Percentiles rank a stretch among this genome's conserved stretches.
phyloP scores from a whole-genome alignment of 1,284 basidiomycete genomes.

The Pisolithus thermaeus region DNA sequence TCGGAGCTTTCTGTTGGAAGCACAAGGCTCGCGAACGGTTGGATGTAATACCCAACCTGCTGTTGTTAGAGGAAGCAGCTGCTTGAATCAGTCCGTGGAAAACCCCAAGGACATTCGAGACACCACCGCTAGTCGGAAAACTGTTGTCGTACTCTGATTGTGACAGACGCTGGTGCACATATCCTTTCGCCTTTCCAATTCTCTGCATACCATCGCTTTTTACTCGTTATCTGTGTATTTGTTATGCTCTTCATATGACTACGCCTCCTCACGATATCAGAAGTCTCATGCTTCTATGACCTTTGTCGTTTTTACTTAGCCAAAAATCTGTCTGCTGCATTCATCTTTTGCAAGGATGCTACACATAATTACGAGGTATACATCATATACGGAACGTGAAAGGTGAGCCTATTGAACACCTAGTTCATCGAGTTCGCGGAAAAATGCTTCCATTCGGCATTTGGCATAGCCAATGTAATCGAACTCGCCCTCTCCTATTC shows the following conservation, averaged over 20 bases:
- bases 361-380: too few relatives aligned
- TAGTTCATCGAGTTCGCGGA: constrained; percentile 47
- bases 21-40: constrained; percentile 57
- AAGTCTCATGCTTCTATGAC: constrained; percentile 39
- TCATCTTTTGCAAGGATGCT: neutral
- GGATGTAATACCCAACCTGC: constrained; percentile 21
- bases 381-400: too few relatives aligned
- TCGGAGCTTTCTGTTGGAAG: constrained; percentile 54
- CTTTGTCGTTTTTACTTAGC: constrained; percentile 47
- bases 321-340: constrained; percentile 31
- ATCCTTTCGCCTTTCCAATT: constrained; percentile 4
- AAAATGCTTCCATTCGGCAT: constrained; percentile 60
- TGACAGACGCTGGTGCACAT: constrained; percentile 6
- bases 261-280: constrained; percentile 33
- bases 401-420: constrained; percentile 30
- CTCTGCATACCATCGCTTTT: constrained; percentile 4
- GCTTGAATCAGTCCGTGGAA: neutral
- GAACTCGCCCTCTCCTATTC: constrained; percentile 60
- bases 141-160: constrained; percentile 5
- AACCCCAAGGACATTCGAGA: neutral
- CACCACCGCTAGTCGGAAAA: constrained; percentile 16
- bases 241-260: constrained; percentile 24
- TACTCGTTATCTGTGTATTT: constrained; percentile 5
- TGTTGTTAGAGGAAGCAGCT: constrained; percentile 3
- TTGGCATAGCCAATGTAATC: constrained; percentile 72